Evolutionary conservation across 2,329 filamentous ascomycete species (phyloP), one percentile per base, ranked within the genome.

Genomic region (Penicillium sp.): DNA sequence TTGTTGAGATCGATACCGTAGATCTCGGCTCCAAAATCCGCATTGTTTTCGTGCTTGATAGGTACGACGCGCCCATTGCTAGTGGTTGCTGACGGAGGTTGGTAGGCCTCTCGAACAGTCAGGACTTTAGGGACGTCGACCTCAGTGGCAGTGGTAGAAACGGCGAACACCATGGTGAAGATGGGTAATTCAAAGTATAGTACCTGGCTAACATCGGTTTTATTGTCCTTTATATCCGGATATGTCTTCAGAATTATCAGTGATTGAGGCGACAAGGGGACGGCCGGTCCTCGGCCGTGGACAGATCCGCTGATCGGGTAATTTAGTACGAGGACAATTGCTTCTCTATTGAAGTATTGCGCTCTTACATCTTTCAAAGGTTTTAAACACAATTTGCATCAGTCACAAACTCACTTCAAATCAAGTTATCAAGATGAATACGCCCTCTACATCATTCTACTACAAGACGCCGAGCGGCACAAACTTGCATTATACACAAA

Each of bases 1-100:
- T 68, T 62, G 62, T 76, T 75, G 33, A 75, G 62, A 54, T 76
- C 71, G 45, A 76, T 74, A 19, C 73, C 72, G 44, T 73, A 73
- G 2, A 75, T 60, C 21, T 66, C 62, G 9, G 73, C 72, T 16
- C 71, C 72, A 58, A 76, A 75, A 54, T 74, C 67, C 25, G 71
- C 72, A 43, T 72, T 19, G n/a, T 19, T 37, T 3, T 37, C 3
- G 14, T 37, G 35, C 13, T 37, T 37, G n/a, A 37, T 37, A 1
- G 35, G 35, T 13, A 37, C 35, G 16, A 37, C 35, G 35, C 35
- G 35, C 3, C 35, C 35, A 37, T 37, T 37, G 16, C 35, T 37
- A 1, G 14, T 16, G 14, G 16, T n/a, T 10, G 35, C 35, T 3
- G 3, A 37, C 2, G 35, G 35, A n/a, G 35, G 35, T 13, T 37